These are phyloP conservation scores for Gymnopus androsaceus DNA, from an alignment of 1,284 basidiomycete genomes.

Conservation along the genomic window DNA sequence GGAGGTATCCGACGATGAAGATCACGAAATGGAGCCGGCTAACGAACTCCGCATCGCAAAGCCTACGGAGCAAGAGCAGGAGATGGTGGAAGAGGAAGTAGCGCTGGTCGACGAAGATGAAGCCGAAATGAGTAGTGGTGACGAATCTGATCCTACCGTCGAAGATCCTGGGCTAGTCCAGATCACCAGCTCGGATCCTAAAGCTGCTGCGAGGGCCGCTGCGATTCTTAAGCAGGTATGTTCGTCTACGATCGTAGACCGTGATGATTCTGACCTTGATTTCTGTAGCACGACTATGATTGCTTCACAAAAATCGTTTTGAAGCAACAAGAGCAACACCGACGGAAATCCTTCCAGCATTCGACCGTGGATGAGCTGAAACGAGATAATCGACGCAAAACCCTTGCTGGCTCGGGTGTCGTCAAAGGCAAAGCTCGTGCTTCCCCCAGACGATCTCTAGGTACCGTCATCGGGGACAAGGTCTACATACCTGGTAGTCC, in stretches of 20 bases:
- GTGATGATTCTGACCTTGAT: slow-evolving; percentile 8
- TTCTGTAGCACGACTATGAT: slow-evolving; percentile 80
- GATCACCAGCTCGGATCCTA: slow-evolving; percentile 79
- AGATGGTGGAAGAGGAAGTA: slow-evolving; percentile 14
- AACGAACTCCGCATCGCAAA: not conserved
- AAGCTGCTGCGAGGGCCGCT: slow-evolving; percentile 84
- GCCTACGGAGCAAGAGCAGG: slow-evolving; percentile 10
- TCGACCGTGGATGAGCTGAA: slow-evolving; percentile 18
- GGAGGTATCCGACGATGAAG: not conserved
- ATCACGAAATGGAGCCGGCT: not conserved
- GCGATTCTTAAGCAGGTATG: slow-evolving; percentile 82
- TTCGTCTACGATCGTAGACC: slow-evolving; percentile 7
- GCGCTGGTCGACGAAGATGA: slow-evolving; percentile 1
- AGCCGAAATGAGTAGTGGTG: slow-evolving; percentile 20
- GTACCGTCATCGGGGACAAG: slow-evolving; percentile 39
- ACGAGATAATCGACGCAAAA: slow-evolving; percentile 26
- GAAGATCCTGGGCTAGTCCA: slow-evolving; percentile 58
- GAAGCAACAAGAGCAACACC: slow-evolving; percentile 32
- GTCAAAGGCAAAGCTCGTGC: slow-evolving; percentile 8
- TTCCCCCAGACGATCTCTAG: slow-evolving; percentile 20
- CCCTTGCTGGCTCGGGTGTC: slow-evolving; percentile 11
- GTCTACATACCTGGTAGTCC: slow-evolving; percentile 60
- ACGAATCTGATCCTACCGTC: slow-evolving; percentile 32
- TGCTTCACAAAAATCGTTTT: slow-evolving; percentile 64
- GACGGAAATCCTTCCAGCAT: slow-evolving; percentile 21